These are phyloP conservation scores for Centaurea solstitialis DNA, from an alignment of 129 eudicot species.

Conservation along the genomic window DNA sequence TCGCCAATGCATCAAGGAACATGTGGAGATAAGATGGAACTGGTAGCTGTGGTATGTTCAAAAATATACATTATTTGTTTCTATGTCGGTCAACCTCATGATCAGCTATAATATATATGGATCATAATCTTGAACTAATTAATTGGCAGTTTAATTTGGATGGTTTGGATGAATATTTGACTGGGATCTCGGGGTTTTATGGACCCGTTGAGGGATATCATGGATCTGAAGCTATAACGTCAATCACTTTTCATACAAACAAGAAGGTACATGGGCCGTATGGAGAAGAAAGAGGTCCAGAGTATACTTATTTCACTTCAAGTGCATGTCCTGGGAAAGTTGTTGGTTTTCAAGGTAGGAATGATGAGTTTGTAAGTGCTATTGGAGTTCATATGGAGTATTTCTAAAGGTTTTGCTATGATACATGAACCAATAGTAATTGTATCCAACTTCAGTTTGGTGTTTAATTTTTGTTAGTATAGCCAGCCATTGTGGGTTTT, in stretches of 20 bases:
- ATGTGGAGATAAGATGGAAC: background rate
- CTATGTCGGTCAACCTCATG: background rate
- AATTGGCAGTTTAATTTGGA: conserved; percentile 16
- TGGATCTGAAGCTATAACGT: no score
- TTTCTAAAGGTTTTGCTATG: background rate
- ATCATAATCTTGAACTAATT: background rate
- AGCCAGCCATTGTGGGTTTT: no score
- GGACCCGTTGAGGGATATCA: no score
- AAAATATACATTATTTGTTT: background rate
- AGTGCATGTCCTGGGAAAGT: conserved; percentile 2
- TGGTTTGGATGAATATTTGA: no score
- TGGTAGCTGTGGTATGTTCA: background rate
- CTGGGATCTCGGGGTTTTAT: no score
- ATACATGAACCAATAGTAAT: background rate
- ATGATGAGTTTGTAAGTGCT: no score
- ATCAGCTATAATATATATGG: no score
- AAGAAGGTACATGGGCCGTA: background rate
- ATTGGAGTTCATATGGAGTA: conserved; percentile 26
- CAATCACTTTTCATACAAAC: conserved; percentile 19
- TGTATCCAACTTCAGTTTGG: background rate
- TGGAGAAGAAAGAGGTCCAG: conserved; percentile 3
- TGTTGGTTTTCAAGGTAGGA: conserved; percentile 23
- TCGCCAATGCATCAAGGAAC: conserved; percentile 26
- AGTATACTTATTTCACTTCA: background rate
- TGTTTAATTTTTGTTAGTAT: no score